Conservation (phyloP, 2,329 filamentous ascomycete species). For the Beauveria medogensis region DNA sequence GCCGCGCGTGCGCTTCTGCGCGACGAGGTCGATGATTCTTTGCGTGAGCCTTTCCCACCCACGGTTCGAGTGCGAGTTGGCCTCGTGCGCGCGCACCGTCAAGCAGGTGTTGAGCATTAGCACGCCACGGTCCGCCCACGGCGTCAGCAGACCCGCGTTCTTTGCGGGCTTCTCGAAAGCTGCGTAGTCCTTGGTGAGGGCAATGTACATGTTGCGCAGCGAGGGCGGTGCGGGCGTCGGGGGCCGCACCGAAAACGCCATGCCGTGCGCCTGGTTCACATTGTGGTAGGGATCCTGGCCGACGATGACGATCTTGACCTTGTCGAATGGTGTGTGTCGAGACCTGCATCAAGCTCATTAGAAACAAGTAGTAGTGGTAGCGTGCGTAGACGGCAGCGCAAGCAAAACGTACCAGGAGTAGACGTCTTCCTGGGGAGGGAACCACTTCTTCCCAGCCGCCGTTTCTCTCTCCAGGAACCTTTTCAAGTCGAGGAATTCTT, state of each 20-base stretch:
- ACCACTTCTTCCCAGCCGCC: slow-evolving; percentile 66
- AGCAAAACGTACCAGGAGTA: slow-evolving; percentile 71
- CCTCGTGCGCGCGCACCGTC: slow-evolving; percentile 82
- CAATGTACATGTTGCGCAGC: slow-evolving; percentile 87
- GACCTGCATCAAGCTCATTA: slow-evolving; percentile 56
- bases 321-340: slow-evolving; percentile 79
- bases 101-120: slow-evolving; percentile 91
- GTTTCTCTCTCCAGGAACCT: slow-evolving; percentile 75
- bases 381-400: not conserved
- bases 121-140: slow-evolving; percentile 91
- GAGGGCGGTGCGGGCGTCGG: slow-evolving; percentile 85
- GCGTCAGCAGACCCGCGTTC: slow-evolving; percentile 73
- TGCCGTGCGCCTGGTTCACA: slow-evolving; percentile 86
- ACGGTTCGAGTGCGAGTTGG: slow-evolving; percentile 75
- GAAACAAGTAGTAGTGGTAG: not conserved
- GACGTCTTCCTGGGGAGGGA: slow-evolving; percentile 79
- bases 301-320: slow-evolving; percentile 85
- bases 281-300: slow-evolving; percentile 98
- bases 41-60: slow-evolving; percentile 96
- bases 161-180: slow-evolving; percentile 67
- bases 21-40: slow-evolving; percentile 80
- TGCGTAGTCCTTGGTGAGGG: slow-evolving; percentile 82
- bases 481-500: slow-evolving; percentile 82
- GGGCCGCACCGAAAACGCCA: slow-evolving; percentile 89
- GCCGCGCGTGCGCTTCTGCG: slow-evolving; percentile 64